A percentile compares a stretch with the other conserved stretches of the same genome.
Conservation (phyloP, 768 basidiomycete species). For the Gymnopilus junonius region DNA sequence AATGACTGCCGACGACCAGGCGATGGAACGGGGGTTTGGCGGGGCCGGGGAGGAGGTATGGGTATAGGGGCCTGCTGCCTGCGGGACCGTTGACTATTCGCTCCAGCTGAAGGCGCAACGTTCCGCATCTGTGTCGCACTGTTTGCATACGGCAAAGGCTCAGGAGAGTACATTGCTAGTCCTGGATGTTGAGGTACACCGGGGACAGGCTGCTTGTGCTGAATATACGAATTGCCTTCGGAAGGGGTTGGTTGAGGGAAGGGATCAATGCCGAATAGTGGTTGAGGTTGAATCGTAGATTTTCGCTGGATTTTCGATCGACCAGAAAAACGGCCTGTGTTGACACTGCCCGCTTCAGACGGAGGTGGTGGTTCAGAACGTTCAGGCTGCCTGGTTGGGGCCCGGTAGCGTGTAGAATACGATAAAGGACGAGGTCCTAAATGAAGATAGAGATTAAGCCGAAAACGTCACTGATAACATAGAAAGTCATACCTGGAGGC, state of each 20-base stretch:
- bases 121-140: neutral
- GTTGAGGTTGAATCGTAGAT: neutral
- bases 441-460: too few species aligned
- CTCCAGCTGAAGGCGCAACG: neutral
- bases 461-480: too few species aligned
- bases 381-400: neutral
- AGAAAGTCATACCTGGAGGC: neutral
- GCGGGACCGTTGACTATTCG: too few species aligned
- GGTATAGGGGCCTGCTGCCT: neutral
- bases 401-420: neutral
- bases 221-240: neutral
- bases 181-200: slow-evolving; percentile 1
- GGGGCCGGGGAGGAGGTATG: neutral
- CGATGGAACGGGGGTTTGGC: too few species aligned
- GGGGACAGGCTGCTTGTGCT: neutral
- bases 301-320: neutral
- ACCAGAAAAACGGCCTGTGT: neutral
- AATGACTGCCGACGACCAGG: neutral
- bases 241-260: neutral
- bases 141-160: neutral
- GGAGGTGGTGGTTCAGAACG: neutral
- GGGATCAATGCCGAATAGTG: neutral
- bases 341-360: neutral
- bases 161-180: neutral
- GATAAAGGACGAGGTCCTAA: neutral